phyloP scores from a whole-genome alignment of 306 rosid genomes.

The Acacia acuminata region DNA sequence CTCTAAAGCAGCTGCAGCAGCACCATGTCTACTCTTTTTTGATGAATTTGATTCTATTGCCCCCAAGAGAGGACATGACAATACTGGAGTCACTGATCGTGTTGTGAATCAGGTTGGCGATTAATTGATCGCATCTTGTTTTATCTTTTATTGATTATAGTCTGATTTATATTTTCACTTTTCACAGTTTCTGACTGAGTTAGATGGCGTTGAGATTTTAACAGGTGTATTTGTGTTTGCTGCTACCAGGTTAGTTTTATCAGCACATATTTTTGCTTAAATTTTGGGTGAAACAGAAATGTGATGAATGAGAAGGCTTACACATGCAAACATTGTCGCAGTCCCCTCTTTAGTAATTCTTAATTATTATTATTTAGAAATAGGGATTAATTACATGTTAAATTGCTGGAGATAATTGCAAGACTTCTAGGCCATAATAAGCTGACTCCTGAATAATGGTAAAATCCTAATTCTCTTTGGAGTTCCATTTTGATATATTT shows the following conservation, averaged over 20 bases:
- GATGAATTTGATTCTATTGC: slow-evolving; percentile 98
- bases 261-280: slow-evolving; percentile 17
- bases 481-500: neutral
- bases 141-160: slow-evolving; percentile 28
- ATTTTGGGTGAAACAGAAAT: neutral
- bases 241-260: slow-evolving; percentile 87
- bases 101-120: slow-evolving; percentile 89
- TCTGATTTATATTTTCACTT: slow-evolving; percentile 33
- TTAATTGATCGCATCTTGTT: slow-evolving; percentile 11
- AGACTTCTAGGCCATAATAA: neutral
- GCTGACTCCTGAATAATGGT: neutral
- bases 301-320: neutral
- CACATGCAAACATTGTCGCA: neutral
- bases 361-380: neutral
- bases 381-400: neutral
- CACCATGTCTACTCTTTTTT: slow-evolving; percentile 95
- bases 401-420: neutral
- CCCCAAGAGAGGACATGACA: slow-evolving; percentile 98
- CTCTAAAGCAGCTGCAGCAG: slow-evolving; percentile 93
- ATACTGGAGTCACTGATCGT: slow-evolving; percentile 98
- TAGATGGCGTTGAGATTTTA: slow-evolving; percentile 94
- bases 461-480: neutral
- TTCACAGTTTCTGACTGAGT: slow-evolving; percentile 90
- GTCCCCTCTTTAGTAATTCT: neutral
- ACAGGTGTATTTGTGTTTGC: slow-evolving; percentile 98